Evolutionary conservation across 352 stramenopile species (phyloP), one percentile per base, ranked within the genome.

Genomic region (Globisporangium acanthophoron): DNA sequence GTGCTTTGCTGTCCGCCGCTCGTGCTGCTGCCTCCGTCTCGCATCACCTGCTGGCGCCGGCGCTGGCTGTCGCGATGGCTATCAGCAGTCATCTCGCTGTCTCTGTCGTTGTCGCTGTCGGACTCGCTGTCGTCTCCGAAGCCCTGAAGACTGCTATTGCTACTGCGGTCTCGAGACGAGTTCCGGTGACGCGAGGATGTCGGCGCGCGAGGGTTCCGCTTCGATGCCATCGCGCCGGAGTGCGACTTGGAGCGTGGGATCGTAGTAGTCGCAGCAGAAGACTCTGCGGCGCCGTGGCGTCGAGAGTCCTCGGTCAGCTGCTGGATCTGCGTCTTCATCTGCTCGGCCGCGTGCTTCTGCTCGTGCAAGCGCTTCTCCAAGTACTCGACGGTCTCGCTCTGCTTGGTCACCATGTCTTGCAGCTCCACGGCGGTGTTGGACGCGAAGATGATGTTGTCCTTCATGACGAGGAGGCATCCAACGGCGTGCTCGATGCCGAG

Each of bases 371-470:
- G 74, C 50, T 74, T 71, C 47, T 92, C 82, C 0, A 92, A 57
- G 11, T 72, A 48, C 27, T 82, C 67, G 5, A 92, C 64, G 0
- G 78, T 85, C 41, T 66, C 46, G 16, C 67, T 76, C 58, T 92
- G 82, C 41, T 75, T 81, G 11, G 40, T 59, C 63, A 87, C 71
- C 29, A 77, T 68, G 6, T 90, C 78, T 24, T 90, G 78, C 4
- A 87, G 58, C 51, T 90, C 80, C 7, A 69, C 66, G 0, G 77
- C 71, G 5, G 82, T 76, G 43, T 78, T 86, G 2, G 74, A 87
- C 0, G 78, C 77, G 50, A 85, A 87, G 31, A 89, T 70, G 3
- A 81, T 76, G n/a, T 70, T 89, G 52, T 89, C 77, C n/a, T 86
- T 87, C 59, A 89, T 58, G 16, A 85, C 66, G 8, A 60, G 52